phyloP scores from a whole-genome alignment of 2,329 filamentous ascomycete species.

The Chalaropsis thielavioides region DNA sequence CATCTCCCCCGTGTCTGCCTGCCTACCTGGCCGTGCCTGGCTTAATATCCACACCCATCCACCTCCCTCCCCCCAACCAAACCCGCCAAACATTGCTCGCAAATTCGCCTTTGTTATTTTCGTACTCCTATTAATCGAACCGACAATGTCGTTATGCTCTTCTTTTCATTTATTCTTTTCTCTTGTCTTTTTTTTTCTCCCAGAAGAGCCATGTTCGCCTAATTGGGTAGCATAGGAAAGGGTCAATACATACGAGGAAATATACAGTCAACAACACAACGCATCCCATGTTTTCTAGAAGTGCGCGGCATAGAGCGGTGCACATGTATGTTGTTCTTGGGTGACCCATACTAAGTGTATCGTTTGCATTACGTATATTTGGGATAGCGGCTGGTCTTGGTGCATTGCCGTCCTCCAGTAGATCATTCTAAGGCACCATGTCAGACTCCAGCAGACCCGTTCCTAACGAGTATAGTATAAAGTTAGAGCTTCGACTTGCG shows the following conservation, averaged over 20 bases:
- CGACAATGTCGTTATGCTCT: constrained; percentile 3
- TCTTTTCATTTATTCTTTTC: constrained; percentile 6
- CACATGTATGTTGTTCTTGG: too few relatives aligned
- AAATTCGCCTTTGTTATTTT: constrained; percentile 1
- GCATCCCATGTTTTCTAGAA: background rate
- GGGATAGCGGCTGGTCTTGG: too few relatives aligned
- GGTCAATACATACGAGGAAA: constrained; percentile 4
- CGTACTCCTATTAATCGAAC: constrained; percentile 3
- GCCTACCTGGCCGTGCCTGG: background rate
- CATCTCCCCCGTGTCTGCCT: constrained; percentile 5
- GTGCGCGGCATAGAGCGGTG: too few relatives aligned
- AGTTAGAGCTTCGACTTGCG: too few relatives aligned
- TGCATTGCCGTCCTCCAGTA: too few relatives aligned
- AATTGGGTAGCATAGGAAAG: constrained; percentile 2
- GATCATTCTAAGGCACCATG: too few relatives aligned
- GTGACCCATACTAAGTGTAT: too few relatives aligned
- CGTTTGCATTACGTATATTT: too few relatives aligned
- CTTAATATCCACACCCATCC: background rate
- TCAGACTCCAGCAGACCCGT: too few relatives aligned
- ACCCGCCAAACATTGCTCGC: background rate
- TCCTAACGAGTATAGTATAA: too few relatives aligned
- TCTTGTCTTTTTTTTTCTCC: constrained; percentile 1
- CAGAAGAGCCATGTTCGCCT: constrained; percentile 2
- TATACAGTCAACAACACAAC: constrained; percentile 7
- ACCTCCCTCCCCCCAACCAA: background rate